Evolutionary conservation across 495 filamentous ascomycete species (phyloP).

Genomic region (Penicillium malachiteum): DNA sequence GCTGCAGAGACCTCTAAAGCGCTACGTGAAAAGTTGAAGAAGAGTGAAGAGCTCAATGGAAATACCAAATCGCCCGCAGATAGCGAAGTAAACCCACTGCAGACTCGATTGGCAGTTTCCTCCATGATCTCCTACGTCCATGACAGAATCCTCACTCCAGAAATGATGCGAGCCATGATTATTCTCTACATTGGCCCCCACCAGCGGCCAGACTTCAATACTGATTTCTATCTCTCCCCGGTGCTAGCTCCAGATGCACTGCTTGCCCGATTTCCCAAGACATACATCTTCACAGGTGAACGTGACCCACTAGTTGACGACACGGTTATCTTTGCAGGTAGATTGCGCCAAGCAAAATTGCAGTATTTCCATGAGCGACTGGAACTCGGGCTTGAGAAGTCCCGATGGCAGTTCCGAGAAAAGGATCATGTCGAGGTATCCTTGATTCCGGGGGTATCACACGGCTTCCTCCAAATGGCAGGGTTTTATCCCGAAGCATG

Average conservation of each 20-base stretch:
- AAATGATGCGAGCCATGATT: slow-evolving; percentile 99
- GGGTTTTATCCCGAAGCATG: slow-evolving; percentile 81
- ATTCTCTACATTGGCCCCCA: slow-evolving; percentile 95
- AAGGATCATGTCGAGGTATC: slow-evolving; percentile 76
- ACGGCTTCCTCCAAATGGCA: slow-evolving; percentile 92
- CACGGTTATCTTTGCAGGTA: slow-evolving; percentile 90
- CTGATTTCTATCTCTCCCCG: slow-evolving; percentile 86
- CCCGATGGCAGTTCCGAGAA: slow-evolving; percentile 63
- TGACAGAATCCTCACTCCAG: slow-evolving; percentile 90
- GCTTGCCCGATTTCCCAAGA: slow-evolving; percentile 82
- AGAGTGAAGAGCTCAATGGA: slow-evolving; percentile 23
- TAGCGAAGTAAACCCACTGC: slow-evolving; percentile 65
- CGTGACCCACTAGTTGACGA: slow-evolving; percentile 95
- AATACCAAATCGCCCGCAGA: slow-evolving; percentile 41
- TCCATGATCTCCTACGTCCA: slow-evolving; percentile 98
- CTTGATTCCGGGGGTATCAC: slow-evolving; percentile 81
- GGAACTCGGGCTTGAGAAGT: slow-evolving; percentile 58
- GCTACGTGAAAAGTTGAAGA: slow-evolving; percentile 25
- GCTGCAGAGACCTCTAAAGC: slow-evolving; percentile 28
- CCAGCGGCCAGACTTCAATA: slow-evolving; percentile 86
- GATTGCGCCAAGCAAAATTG: slow-evolving; percentile 77
- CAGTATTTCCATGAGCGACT: slow-evolving; percentile 61
- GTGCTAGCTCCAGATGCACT: slow-evolving; percentile 83
- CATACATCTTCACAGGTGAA: slow-evolving; percentile 90
- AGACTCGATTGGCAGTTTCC: slow-evolving; percentile 84